Base-by-base conservation (phyloP, 306 rosid species). In the Cicer judaicum region DNA sequence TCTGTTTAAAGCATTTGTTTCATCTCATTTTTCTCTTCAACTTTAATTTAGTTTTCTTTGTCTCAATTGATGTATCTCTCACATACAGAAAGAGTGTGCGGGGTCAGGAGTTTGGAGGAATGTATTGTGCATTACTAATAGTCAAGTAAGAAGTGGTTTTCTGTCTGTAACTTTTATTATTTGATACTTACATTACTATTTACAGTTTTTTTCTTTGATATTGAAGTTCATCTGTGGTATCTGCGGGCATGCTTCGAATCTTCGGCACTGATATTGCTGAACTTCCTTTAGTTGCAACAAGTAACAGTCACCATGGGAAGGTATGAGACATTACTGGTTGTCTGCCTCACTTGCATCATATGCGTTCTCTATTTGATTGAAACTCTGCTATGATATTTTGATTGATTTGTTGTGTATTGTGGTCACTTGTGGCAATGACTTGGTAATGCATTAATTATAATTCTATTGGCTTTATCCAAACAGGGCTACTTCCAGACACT, bases 241-340 rank as follows among this genome's bases (percentile, higher is more conserved):
- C 96, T 54, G 98, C 96, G 59, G 96, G 85, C 83, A 80, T 91
- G 80, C 82, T 93, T 78, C 87, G 96, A 46, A 88, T 93, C 72
- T 93, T 91, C 77, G 98, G 98, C 77, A 84, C 71, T 73, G 94
- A 93, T 73, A 78, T 89, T 70, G 98, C 98, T 18, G 98, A 93
- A 77, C 92, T 93, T n/a, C 97, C 98, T 40, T 79, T 93, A 83
- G 98, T 91, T 76, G 98, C 98, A 14, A 91, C 98, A 15, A 89
- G 91, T 69, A 91, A 85, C 14, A 79, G 83, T 74, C 84, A 86
- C 81, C 98, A 91, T 42, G 98, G 98, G 68, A 91, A 91, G 96
- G 98, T 89, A 79, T 19, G 78, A 39, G 72, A 18, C 56, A 60
- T 24, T 14, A 42, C 60, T 19, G 39, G 24, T 75, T 64, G 41